phyloP scores from a whole-genome alignment of 2,329 filamentous ascomycete species.

The Ceratocystis diversiconidia region DNA sequence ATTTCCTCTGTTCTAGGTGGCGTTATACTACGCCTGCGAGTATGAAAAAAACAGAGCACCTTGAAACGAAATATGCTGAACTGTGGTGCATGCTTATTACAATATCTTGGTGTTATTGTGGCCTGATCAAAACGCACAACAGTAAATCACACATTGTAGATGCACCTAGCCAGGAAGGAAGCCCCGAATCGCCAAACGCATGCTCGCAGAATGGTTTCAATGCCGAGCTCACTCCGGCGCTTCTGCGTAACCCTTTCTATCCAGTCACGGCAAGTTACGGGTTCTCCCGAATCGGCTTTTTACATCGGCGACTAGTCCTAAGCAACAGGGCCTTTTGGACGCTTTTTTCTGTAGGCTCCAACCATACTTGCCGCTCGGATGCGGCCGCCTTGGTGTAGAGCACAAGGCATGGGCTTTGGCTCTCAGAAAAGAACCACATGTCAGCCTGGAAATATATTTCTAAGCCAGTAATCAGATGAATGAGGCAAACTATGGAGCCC shows the following conservation, averaged over 20 bases:
- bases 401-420: neutral
- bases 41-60: no score
- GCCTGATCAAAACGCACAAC: no score
- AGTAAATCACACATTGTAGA: no score
- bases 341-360: neutral
- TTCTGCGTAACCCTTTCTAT: neutral
- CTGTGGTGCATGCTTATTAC: no score
- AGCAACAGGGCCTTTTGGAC: neutral
- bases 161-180: no score
- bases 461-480: neutral
- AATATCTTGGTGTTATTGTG: no score
- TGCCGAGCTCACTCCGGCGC: constrained; percentile 3
- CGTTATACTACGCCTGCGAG: neutral
- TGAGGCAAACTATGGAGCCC: neutral
- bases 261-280: neutral
- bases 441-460: neutral
- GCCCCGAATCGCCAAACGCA: no score
- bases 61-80: no score
- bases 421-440: neutral
- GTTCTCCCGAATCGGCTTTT: neutral
- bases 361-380: neutral
- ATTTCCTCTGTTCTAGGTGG: neutral
- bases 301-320: neutral
- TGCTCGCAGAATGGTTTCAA: neutral
- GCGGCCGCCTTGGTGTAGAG: neutral